Base-by-base conservation (phyloP, 306 rosid genomes). In the Abrus pulchellus region DNA sequence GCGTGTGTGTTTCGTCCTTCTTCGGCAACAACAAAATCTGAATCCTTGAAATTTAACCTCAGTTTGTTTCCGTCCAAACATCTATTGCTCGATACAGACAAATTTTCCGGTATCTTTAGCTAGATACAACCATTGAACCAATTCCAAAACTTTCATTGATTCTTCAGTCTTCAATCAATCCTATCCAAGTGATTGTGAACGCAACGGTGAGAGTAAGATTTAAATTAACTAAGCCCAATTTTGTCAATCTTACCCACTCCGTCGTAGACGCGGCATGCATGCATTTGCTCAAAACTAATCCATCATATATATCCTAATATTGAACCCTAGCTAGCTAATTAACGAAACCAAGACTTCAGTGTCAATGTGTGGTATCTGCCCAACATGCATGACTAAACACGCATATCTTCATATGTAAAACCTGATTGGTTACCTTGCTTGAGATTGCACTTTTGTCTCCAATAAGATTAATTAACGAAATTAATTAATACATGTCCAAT, bases 21-120 rank as follows among this genome's bases (percentile, higher is more conserved):
- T 72, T 81, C 59, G 75, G 85, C 92, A 90, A 88, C 92, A 89
- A 77, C 86, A 86, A 87, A 91, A 89, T 88, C 87, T 81, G 68
- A 87, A 89, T 88, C 90, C 86, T 87, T 87, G 90, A 89, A 77
- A 85, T 81, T 79, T 29, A 83, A 75, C 64, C 62, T 54, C 32
- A 76, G 67, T 83, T 78, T 80, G 86, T 83, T 82, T 78, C 84
- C 75, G 10, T 74, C 78, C 74, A 44, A 74, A 33, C 69, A 44
- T 63, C 41, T 54, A 56, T 72, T 62, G 36, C 76, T 50, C 5
- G 7, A 84, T 74, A 67, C 43, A 55, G 85, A 82, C 92, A 90
- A 87, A 83, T 38, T 52, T 89, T 60, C 28, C 28, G 52, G 75
- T 68, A 80, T 82, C 81, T 75, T 78, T 48, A 72, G 75, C 79